Base-by-base conservation (phyloP, 176 grass and related monocot species). In the Bonia amplexicaulis region DNA sequence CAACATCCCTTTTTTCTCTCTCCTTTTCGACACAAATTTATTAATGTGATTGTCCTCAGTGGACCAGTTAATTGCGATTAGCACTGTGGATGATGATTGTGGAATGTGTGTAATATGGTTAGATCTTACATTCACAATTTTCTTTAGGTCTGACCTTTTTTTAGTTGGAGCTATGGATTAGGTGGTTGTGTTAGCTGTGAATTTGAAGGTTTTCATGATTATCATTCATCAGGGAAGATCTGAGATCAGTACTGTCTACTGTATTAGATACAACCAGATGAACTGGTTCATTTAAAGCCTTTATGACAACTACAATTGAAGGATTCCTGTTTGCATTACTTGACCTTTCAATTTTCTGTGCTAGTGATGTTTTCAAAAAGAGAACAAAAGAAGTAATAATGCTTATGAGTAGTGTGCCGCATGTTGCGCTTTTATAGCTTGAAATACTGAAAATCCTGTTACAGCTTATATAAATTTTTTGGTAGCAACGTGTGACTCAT, bases 251-350 rank as follows among this genome's bases (percentile, higher is more conserved):
- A 41, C n/a, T 44, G 16, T 5, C 35, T 42, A 55, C 41, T 73
- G 41, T 26, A 47, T 40, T 74, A 16, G 25, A 76, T 87, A 37
- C 37, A 14, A 25, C 66, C 7, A 26, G 54, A 22, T 68, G 8
- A 17, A 71, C 7, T 31, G 13, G 17, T 35, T 47, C 8, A 37
- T 67, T 75, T 65, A 54, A 6, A 52, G 22, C 12, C 10, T 71
- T 77, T 65, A 57, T 55, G 46, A 35, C n/a, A 58, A 66, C 19
- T n/a, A 53, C 13, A 80, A 73, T 52, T 86, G 3, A 86, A 65
- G 22, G 48, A 51, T 26, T 61, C 12, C 58, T 72, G 9, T 69
- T 16, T 69, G 27, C 63, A 40, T 52, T 31, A 16, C 29, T 60
- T 51, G 81, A 52, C 12, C 19, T 39, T 72, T 40, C 54, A 27